Evolutionary conservation across 2,329 filamentous ascomycete species (phyloP).

Genomic region (Exserohilum turcica): DNA sequence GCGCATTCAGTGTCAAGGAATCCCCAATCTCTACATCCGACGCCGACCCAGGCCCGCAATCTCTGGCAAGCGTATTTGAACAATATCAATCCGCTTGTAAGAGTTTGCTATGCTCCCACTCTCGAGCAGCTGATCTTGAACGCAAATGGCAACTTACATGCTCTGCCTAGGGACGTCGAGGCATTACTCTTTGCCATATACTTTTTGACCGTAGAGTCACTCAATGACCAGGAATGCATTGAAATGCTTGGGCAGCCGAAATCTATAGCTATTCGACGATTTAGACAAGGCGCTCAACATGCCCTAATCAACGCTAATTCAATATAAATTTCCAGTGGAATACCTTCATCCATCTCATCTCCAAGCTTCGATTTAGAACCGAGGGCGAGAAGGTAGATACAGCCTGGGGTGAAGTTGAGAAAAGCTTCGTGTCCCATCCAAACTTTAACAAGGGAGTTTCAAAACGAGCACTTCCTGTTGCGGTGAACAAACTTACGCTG

Average conservation of each 20-base stretch:
- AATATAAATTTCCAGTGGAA: conserved; percentile 59
- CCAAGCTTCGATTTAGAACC: conserved; percentile 35
- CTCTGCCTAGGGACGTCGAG: conserved; percentile 63
- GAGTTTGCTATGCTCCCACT: conserved; percentile 34
- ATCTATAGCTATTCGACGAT: conserved; percentile 57
- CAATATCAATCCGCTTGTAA: conserved; percentile 39
- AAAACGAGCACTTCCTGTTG: conserved; percentile 50
- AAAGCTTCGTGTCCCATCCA: conserved; percentile 52
- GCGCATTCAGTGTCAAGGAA: conserved; percentile 11
- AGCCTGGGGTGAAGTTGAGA: conserved; percentile 55
- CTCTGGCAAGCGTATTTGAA: conserved; percentile 76
- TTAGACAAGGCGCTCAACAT: conserved; percentile 65
- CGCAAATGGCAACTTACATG: conserved; percentile 61
- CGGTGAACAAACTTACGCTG: conserved; percentile 51
- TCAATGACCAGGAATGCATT: conserved; percentile 62
- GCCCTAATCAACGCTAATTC: conserved; percentile 68
- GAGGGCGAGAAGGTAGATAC: conserved; percentile 32
- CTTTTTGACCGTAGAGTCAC: conserved; percentile 49
- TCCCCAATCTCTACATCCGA: conserved; percentile 61
- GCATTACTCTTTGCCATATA: conserved; percentile 51
- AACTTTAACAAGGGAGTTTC: conserved; percentile 45
- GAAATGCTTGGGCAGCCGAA: conserved; percentile 61
- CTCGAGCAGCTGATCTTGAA: conserved; percentile 63
- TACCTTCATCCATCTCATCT: conserved; percentile 57
- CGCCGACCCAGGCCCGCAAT: conserved; percentile 67